Conservation (phyloP, 805 yeast species). For the Schizosaccharomyces cryophilus region DNA sequence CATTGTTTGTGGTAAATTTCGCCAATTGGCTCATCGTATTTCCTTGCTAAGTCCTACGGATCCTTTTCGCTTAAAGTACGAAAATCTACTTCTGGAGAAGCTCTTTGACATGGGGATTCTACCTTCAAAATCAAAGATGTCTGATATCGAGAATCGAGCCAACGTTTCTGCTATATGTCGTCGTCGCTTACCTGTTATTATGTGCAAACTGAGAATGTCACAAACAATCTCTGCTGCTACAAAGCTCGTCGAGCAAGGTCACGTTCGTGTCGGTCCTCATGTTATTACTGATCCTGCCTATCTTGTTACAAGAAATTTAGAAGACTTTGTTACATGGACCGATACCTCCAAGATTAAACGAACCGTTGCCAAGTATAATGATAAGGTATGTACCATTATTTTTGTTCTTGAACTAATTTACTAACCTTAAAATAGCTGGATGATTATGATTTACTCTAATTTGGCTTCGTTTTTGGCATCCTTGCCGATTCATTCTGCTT, state of each 20-base stretch:
- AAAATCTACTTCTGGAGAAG: constrained; percentile 66
- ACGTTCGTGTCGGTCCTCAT: constrained; percentile 89
- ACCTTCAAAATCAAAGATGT: constrained; percentile 68
- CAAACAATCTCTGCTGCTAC: constrained; percentile 73
- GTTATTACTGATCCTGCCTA: constrained; percentile 90
- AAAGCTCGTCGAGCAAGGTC: constrained; percentile 86
- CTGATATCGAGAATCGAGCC: constrained; percentile 74
- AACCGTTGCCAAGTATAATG: constrained; percentile 67
- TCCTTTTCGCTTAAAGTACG: constrained; percentile 69
- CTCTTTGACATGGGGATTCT: constrained; percentile 71
- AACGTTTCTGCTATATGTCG: constrained; percentile 84
- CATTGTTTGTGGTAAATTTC: constrained; percentile 71
- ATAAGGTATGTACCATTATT: constrained; percentile 15
- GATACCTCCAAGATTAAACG: constrained; percentile 81
- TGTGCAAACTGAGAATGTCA: constrained; percentile 87
- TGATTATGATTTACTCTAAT: constrained; percentile 29
- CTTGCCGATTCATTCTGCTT: neutral
- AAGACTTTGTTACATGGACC: constrained; percentile 96
- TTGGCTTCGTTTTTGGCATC: neutral
- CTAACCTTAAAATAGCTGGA: constrained; percentile 14
- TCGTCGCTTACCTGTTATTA: constrained; percentile 76
- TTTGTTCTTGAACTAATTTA: neutral
- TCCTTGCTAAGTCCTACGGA: constrained; percentile 71
- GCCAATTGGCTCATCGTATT: constrained; percentile 65
- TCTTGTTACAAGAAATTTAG: constrained; percentile 74